These are phyloP conservation scores for Phytopythium ostracodes DNA, from an alignment of 352 stramenopile species.

Conservation along the genomic window DNA sequence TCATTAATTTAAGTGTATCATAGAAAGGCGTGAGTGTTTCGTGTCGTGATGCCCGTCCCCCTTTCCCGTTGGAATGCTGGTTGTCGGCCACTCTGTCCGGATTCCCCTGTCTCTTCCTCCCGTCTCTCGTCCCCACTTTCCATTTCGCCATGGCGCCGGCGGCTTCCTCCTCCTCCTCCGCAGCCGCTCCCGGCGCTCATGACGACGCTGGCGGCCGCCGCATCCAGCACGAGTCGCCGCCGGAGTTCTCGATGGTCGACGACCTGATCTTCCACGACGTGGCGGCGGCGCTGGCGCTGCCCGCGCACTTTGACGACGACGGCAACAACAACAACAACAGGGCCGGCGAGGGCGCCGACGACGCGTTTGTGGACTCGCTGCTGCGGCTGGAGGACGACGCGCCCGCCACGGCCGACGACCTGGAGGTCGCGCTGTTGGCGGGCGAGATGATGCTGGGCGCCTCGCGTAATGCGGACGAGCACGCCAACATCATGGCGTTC, in stretches of 20 bases:
- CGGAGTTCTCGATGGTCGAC: slow-evolving; percentile 38
- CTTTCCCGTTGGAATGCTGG: background rate
- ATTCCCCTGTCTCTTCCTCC: background rate
- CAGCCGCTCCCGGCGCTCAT: background rate
- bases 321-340: background rate
- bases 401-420: slow-evolving; percentile 9
- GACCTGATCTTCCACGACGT: slow-evolving; percentile 49
- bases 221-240: background rate
- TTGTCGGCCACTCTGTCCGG: background rate
- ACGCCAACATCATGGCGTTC: slow-evolving; percentile 1
- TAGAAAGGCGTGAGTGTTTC: background rate
- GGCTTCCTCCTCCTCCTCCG: background rate
- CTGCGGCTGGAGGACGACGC: slow-evolving; percentile 22
- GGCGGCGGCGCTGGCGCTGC: slow-evolving; percentile 15
- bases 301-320: background rate
- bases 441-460: slow-evolving; percentile 15
- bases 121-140: background rate
- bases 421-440: slow-evolving; percentile 20
- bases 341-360: slow-evolving; percentile 1
- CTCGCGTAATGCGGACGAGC: slow-evolving; percentile 9
- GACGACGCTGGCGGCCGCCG: slow-evolving; percentile 2
- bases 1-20: background rate
- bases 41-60: background rate
- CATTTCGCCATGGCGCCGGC: background rate
- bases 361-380: slow-evolving; percentile 40